These are phyloP conservation scores for Sporothrix pseudoabietina DNA, from an alignment of 2,329 filamentous ascomycete species.

Conservation along the genomic window DNA sequence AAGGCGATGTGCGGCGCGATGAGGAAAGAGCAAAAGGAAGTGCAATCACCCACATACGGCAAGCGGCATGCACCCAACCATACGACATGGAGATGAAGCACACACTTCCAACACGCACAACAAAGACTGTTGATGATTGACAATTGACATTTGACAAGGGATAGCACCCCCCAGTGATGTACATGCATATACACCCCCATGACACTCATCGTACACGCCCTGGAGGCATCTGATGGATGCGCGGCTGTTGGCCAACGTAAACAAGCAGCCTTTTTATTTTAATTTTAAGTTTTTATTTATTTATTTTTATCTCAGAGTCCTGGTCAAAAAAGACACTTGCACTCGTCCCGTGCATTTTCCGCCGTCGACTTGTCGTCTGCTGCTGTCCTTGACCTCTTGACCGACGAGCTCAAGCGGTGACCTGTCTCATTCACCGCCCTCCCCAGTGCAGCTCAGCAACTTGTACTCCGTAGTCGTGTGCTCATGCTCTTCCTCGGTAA, in stretches of 20 bases:
- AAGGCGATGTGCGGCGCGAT: not conserved
- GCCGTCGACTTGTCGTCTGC: not conserved
- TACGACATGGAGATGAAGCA: not conserved
- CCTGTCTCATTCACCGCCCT: not conserved
- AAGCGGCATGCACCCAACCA: not conserved
- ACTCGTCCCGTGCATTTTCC: not conserved
- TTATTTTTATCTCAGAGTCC: not conserved
- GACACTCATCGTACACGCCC: not conserved
- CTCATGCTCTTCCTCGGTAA: too few species aligned
- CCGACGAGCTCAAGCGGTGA: not conserved
- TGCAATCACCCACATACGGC: constrained; percentile 12
- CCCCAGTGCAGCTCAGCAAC: not conserved
- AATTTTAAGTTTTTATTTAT: too few species aligned
- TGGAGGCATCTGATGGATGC: not conserved
- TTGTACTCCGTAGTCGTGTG: not conserved
- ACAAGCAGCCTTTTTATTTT: not conserved
- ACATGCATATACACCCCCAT: not conserved
- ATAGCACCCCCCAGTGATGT: not conserved
- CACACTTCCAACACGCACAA: not conserved
- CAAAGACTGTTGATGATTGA: not conserved
- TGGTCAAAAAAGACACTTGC: not conserved
- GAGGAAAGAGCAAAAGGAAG: not conserved
- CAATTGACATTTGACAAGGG: too few species aligned
- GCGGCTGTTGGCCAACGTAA: not conserved
- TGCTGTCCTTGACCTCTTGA: not conserved